Base-by-base conservation (phyloP, 1,284 basidiomycete genomes). In the Ganoderma boninense region DNA sequence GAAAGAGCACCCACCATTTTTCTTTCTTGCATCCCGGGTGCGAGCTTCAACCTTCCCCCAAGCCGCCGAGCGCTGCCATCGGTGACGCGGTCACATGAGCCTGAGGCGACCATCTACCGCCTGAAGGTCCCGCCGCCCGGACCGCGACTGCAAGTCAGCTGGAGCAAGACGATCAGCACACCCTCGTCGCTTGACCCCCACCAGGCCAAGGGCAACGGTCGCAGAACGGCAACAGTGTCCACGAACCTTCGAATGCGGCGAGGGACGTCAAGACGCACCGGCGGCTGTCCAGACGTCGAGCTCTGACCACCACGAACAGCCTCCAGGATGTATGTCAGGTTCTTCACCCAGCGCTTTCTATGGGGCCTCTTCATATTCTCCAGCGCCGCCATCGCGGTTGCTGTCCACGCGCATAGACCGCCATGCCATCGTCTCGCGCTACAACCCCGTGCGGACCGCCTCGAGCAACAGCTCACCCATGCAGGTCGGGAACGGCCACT, bases 401-500 rank as follows among this genome's bases (percentile, higher is more conserved):
- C n/a, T n/a, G n/a, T 52, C 62, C 6, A 66, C 61, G 29, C 43
- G 57, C 62, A 75, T 77, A 32, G 65, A 75, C 62, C 71, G 87
- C 10, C 79, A 80, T 29, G 74, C 81, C 14, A 67, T 89, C 64
- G 86, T 89, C 23, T 80, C 84, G 38, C 80, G 82, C 10, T 89
- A 85, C 80, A 89, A 88, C 77, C 88, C 88, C 0, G 80, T 79
- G 4, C 86, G 88, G 11, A 85, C 82, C 77, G 83, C 84, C 3
- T 87, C 86, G 10, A 86, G 81, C 74, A 54, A 74, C 8, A 82
- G 78, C 38, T 89, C 88, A 2, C 88, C 88, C 6, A 84, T 90
- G 82, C 88, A 89, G 77, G 82, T 89, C 62, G 89, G 89, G 11
- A 90, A 90, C 77, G 88, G 89, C 16, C 86, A 87, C 77, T 89